Conservation (phyloP, 805 yeast genomes). For the Candida stauntonica region DNA sequence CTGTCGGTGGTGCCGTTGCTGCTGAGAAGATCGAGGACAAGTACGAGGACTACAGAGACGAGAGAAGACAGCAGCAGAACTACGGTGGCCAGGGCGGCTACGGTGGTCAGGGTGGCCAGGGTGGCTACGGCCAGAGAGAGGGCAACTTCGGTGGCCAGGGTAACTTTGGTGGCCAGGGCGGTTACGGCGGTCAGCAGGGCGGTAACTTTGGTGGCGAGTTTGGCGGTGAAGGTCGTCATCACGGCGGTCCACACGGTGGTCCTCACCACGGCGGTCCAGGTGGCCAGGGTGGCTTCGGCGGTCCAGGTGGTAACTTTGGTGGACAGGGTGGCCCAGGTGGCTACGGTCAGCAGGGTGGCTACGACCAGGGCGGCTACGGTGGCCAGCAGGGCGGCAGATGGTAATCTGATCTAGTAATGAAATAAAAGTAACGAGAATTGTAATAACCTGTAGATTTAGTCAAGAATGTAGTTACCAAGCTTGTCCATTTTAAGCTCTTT, state of each 20-base stretch:
- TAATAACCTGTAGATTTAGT: too few species aligned
- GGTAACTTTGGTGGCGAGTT: conserved; percentile 19
- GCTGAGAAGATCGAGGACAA: conserved; percentile 47
- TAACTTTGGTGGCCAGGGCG: conserved; percentile 17
- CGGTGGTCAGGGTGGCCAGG: conserved; percentile 15
- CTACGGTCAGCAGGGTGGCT: conserved; percentile 19
- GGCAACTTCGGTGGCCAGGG: conserved; percentile 15
- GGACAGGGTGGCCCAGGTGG: conserved; percentile 20
- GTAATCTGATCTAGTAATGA: conserved; percentile 13
- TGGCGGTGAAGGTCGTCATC: conserved; percentile 23
- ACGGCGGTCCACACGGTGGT: conserved; percentile 20
- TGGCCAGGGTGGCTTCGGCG: conserved; percentile 16
- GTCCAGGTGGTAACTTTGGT: conserved; percentile 12
- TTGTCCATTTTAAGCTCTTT: conserved; percentile 73
- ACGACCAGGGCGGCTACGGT: conserved; percentile 18
- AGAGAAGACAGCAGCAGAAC: conserved; percentile 6
- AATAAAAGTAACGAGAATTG: background rate
- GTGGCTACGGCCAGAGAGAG: conserved; percentile 19
- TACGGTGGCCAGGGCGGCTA: conserved; percentile 16
- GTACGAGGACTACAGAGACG: conserved; percentile 26
- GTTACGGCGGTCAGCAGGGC: conserved; percentile 18
- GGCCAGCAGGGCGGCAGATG: conserved; percentile 24
- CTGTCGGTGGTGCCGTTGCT: conserved; percentile 49
- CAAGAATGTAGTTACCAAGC: conserved; percentile 73
- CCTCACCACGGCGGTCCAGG: conserved; percentile 11